Percentiles rank a stretch among this genome's conserved stretches.
These are phyloP conservation scores for Volvox carteri DNA, from an alignment of 163 green algal genomes.

Conservation along the genomic window DNA sequence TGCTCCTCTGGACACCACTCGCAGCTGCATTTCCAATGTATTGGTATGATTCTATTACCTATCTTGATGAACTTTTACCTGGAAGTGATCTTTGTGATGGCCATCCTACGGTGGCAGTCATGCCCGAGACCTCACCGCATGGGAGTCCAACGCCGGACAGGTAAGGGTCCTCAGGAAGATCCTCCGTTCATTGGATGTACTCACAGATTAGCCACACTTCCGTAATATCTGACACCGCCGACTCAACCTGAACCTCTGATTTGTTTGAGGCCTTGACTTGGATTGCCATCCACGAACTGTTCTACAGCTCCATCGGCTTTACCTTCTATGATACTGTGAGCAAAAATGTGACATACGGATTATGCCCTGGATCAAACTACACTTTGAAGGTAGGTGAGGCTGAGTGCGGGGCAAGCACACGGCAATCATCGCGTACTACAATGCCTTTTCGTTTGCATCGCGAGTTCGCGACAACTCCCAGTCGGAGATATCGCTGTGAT, in stretches of 20 bases:
- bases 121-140: not conserved
- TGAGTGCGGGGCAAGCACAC: too few relatives aligned
- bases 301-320: not conserved
- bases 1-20: not conserved
- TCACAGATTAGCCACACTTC: too few relatives aligned
- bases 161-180: too few relatives aligned
- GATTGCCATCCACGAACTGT: not conserved
- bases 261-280: not conserved
- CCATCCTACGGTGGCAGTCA: not conserved
- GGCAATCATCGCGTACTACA: too few relatives aligned
- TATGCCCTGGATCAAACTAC: not conserved
- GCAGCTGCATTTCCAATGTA: constrained; percentile 1
- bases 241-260: not conserved
- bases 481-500: too few relatives aligned
- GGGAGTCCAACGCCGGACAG: not conserved
- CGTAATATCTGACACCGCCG: too few relatives aligned
- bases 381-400: not conserved
- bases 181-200: too few relatives aligned
- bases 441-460: too few relatives aligned
- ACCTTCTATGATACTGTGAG: not conserved
- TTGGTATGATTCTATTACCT: not conserved
- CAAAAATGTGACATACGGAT: not conserved
- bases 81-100: not conserved
- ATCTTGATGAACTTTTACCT: not conserved
- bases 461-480: too few relatives aligned